Evolutionary conservation across 805 yeast genomes (phyloP), one percentile per base, ranked within the genome.

Genomic region (Lipomyces sp.): DNA sequence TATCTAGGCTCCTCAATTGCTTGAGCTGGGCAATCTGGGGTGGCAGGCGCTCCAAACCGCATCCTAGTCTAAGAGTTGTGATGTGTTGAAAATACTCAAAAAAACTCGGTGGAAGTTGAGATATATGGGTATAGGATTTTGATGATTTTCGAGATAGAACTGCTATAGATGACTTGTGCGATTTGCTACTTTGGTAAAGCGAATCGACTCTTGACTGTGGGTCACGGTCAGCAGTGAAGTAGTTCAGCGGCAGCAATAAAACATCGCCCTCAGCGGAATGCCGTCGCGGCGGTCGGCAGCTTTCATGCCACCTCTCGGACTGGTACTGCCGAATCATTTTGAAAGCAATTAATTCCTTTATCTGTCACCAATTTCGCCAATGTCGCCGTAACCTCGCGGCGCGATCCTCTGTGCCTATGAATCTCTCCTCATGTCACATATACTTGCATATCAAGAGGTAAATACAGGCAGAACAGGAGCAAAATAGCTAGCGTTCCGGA

Each of bases 21-120:
- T 50, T 58, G 13, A 67, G 54, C 45, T 69, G 54, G 34, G 60
- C 57, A 13, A 68, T 66, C 53, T 68, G 71, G 0, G 71, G 70
- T 4, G 71, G 67, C 51, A 68, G 48, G 18, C 69, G 50, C 53
- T 34, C 50, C 32, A 68, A 53, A 6, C 70, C 70, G 34, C 71
- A 68, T 37, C 63, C 60, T 4, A 68, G 35, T 15, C 62, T 42
- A 7, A 68, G 65, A 3, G 59, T 18, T 11, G 71, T 63, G 35
- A 68, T 55, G 29, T 66, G 51, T 33, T 59, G 53, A 50, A 63
- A 68, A 37, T 42, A 60, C 51, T 66, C 70, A 55, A 68, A 66
- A 53, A 68, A 68, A 10, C 63, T 50, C 30, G 64, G 50, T 15
- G 71, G 70, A 37, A 67, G 59, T 51, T 53, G 62, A 5, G 67